Evolutionary conservation across 768 basidiomycete species (phyloP).

Genomic region (Tricholoma bakamatsutake): DNA sequence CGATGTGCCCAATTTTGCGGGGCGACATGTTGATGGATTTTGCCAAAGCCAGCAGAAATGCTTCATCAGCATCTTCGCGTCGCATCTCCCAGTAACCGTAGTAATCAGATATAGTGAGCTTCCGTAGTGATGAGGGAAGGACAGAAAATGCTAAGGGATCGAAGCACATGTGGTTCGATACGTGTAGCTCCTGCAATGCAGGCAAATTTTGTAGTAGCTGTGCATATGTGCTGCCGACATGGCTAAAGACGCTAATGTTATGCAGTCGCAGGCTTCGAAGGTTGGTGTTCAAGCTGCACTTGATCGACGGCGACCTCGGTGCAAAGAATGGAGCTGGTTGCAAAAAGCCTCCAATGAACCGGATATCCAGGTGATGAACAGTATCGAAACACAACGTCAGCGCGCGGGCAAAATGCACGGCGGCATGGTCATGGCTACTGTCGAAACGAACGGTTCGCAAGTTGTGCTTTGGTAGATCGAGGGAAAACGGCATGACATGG

Average conservation of each 20-base stretch:
- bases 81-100: constrained; percentile 16
- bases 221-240: constrained; percentile 17
- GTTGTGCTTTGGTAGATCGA: constrained; percentile 18
- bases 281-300: constrained; percentile 5
- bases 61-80: constrained; percentile 7
- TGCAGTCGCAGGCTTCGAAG: constrained; percentile 22
- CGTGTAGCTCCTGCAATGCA: constrained; percentile 18
- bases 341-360: constrained; percentile 24
- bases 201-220: constrained; percentile 18
- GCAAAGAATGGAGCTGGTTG: constrained; percentile 18
- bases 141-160: constrained; percentile 16
- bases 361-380: constrained; percentile 19
- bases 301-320: background rate
- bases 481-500: constrained; percentile 17
- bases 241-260: constrained; percentile 22
- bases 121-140: constrained; percentile 15
- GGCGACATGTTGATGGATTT: constrained; percentile 9
- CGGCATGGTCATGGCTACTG: constrained; percentile 23
- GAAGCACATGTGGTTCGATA: constrained; percentile 22
- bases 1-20: constrained; percentile 4
- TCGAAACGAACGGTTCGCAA: constrained; percentile 20
- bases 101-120: constrained; percentile 17
- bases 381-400: constrained; percentile 16
- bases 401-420: constrained; percentile 18
- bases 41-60: constrained; percentile 13